Conservation (phyloP, 1,284 basidiomycete genomes). For the Retiboletus fuscus region DNA sequence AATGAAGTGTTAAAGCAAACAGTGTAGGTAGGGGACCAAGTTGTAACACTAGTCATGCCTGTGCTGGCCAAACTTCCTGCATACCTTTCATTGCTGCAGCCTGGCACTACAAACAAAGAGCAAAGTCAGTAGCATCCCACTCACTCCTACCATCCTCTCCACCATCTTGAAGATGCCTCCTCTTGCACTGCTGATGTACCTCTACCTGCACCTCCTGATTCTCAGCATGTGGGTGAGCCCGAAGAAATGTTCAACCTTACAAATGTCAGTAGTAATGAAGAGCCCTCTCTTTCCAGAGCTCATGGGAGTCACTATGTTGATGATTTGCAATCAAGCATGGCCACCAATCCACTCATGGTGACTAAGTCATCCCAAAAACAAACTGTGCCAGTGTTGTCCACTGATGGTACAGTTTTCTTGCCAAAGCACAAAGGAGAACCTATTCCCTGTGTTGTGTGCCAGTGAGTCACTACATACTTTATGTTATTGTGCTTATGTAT, state of each 20-base stretch:
- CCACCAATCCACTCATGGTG: not conserved
- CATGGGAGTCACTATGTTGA: not conserved
- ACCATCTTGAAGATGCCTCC: too few species aligned
- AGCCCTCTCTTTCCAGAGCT: conserved; percentile 2
- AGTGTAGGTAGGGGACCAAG: too few species aligned
- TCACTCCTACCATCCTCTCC: too few species aligned
- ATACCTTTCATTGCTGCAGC: too few species aligned
- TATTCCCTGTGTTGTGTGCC: not conserved
- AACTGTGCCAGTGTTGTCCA: not conserved
- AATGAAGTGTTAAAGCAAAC: too few species aligned
- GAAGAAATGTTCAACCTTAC: not conserved
- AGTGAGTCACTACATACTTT: conserved; percentile 1
- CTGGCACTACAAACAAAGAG: too few species aligned
- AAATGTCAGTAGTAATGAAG: not conserved
- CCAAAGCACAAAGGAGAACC: not conserved
- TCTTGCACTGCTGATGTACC: too few species aligned
- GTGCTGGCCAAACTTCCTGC: too few species aligned
- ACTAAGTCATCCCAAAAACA: not conserved
- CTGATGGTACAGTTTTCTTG: not conserved
- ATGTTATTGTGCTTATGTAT: not conserved
- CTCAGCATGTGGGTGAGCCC: too few species aligned
- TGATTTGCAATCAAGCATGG: not conserved
- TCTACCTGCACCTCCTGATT: too few species aligned
- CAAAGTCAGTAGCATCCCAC: too few species aligned
- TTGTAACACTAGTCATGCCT: too few species aligned